A percentile compares a stretch with the other conserved stretches of the same genome.
phyloP scores from a whole-genome alignment of 2,329 filamentous ascomycete species.

The Cladosporium austrohemisphaericum region DNA sequence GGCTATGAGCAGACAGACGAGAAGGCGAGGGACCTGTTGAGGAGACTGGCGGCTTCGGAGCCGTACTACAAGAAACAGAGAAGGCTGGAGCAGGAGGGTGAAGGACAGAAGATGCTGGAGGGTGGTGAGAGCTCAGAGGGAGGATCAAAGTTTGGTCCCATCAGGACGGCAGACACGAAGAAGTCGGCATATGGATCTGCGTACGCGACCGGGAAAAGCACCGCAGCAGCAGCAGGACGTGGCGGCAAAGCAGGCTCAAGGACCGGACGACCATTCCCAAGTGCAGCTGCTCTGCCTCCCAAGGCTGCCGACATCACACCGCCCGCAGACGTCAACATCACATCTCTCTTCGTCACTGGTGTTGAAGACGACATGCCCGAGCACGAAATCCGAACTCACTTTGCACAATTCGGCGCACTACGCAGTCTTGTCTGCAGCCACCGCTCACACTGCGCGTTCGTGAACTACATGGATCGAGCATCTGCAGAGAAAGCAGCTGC shows the following conservation, averaged over 20 bases:
- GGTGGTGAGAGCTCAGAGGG: slow-evolving; percentile 34
- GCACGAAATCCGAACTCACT: slow-evolving; percentile 84
- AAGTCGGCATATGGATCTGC: slow-evolving; percentile 32
- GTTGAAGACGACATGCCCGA: slow-evolving; percentile 95
- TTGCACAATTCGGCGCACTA: slow-evolving; percentile 82
- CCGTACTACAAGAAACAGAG: slow-evolving; percentile 91
- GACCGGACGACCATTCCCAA: slow-evolving; percentile 60
- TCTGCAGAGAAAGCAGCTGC: slow-evolving; percentile 82
- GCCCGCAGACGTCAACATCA: slow-evolving; percentile 78
- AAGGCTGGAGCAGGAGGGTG: slow-evolving; percentile 60
- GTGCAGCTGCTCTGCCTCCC: slow-evolving; percentile 70
- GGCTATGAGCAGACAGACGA: slow-evolving; percentile 97
- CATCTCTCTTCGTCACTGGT: slow-evolving; percentile 89
- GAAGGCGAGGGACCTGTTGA: slow-evolving; percentile 83
- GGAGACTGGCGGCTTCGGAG: slow-evolving; percentile 82
- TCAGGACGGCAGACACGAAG: slow-evolving; percentile 64
- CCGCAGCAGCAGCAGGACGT: slow-evolving; percentile 14
- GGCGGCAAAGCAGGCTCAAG: slow-evolving; percentile 37
- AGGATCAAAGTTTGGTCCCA: slow-evolving; percentile 58
- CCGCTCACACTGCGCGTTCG: slow-evolving; percentile 92
- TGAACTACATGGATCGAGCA: slow-evolving; percentile 85
- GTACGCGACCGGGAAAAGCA: slow-evolving; percentile 20
- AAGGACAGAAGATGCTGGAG: slow-evolving; percentile 42
- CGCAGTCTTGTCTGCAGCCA: slow-evolving; percentile 93
- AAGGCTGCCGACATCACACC: slow-evolving; percentile 81